Base-by-base conservation (phyloP, 2,329 filamentous ascomycete genomes). In the Aspergillus pseudoglaucus region DNA sequence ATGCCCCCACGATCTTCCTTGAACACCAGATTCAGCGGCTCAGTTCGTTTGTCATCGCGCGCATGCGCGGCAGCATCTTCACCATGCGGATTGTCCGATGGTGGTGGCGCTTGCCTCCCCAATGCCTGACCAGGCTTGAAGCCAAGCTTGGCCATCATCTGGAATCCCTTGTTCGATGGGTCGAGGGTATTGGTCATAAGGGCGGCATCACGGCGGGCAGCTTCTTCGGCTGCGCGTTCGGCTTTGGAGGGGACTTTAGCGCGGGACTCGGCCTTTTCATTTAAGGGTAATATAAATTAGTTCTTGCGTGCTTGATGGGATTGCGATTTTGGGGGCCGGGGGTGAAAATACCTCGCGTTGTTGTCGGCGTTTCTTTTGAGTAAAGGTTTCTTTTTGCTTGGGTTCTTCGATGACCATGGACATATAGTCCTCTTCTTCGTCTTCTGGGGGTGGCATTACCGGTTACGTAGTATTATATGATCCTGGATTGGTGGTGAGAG, bases 71-170 rank as follows among this genome's bases (percentile, higher is more conserved):
- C 23, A 59, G 49, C 25, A 44, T 55, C 33, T 49, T 51, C 8
- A 49, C 50, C 6, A 30, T 38, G n/a, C 17, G 37, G n/a, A 25
- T 9, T 33, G 35, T 17, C 40, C 39, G 15, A 23, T 49, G 18
- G 15, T 3, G 17, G 52, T 22, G 70, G 68, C 7, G 71, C 70
- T n/a, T 75, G 73, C 57, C 79, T 82, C 1, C 93, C 93, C 3
- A 97, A 74, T 0, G 83, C 78, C 32, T 81, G 82, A 20, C 90
- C 90, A 17, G 81, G 75, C 49, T 82, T 85, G 72, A 94, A 98
- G 1, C 93, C 93, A 77, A 98, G 88, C 68, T 88, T 91, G 18
- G 88, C 85, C 90, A 98, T 95, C 89, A 98, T 96, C 55, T 88
- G 83, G 52, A 94, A 82, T 1, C 91, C 93, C 64, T 96, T 97